Conservation (phyloP, 352 stramenopile species). For the Plasmopara viticola region DNA sequence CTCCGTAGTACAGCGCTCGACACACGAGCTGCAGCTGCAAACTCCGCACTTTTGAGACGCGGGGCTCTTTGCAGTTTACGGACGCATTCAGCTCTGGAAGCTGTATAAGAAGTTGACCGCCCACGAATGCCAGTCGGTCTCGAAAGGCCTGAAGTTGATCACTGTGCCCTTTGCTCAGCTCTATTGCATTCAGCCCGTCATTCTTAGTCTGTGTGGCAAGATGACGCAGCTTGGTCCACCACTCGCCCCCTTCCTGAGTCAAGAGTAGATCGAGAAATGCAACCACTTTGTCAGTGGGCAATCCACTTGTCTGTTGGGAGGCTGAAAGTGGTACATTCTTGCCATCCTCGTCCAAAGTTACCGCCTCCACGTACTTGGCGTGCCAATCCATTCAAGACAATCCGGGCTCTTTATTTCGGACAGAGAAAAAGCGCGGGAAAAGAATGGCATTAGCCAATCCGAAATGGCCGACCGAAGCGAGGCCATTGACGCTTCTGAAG, state of each 20-base stretch:
- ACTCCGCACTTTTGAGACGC: constrained; percentile 35
- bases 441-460: no score
- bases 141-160: constrained; percentile 13
- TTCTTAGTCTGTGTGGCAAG: constrained; percentile 1
- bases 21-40: constrained; percentile 66
- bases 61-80: constrained; percentile 23
- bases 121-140: constrained; percentile 20
- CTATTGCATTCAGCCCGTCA: constrained; percentile 3
- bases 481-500: neutral
- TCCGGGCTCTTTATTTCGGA: constrained; percentile 7
- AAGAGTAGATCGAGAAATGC: constrained; percentile 25
- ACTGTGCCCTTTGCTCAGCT: constrained; percentile 7
- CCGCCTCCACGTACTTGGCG: constrained; percentile 18
- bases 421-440: constrained; percentile 26
- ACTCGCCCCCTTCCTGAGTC: constrained; percentile 25
- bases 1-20: constrained; percentile 37
- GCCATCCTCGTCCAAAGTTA: constrained; percentile 10
- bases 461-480: no score
- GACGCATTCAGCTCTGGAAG: constrained; percentile 26
- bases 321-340: neutral
- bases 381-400: constrained; percentile 16
- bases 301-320: constrained; percentile 7
- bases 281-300: constrained; percentile 8
- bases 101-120: constrained; percentile 16
- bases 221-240: constrained; percentile 12